Conservation (phyloP, 176 grass and related monocot species). For the Ananas comosus region DNA sequence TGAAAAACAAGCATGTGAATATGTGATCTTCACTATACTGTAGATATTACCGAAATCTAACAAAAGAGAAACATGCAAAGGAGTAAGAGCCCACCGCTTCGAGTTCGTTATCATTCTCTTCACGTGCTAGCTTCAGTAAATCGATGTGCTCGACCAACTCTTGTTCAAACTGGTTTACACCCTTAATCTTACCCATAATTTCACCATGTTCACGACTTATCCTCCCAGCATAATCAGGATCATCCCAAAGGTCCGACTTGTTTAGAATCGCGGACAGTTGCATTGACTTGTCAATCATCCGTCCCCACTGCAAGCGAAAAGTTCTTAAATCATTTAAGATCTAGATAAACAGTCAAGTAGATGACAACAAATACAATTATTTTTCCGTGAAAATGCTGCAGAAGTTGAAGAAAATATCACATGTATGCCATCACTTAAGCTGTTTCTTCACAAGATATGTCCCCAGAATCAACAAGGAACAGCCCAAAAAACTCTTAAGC, state of each 20-base stretch:
- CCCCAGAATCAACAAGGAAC: no score
- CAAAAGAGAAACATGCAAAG: constrained; percentile 8
- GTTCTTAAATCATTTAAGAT: neutral
- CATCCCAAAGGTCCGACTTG: constrained; percentile 84
- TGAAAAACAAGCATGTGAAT: no score
- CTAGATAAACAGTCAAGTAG: no score
- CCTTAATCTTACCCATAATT: constrained; percentile 75
- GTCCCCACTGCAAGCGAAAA: constrained; percentile 61
- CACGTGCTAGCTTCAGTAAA: constrained; percentile 80
- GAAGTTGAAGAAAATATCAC: no score
- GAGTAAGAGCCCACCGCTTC: constrained; percentile 46
- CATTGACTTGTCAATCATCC: constrained; percentile 49
- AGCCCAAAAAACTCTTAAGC: no score
- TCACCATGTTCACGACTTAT: constrained; percentile 82
- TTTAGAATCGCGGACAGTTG: constrained; percentile 61
- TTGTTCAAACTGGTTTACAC: constrained; percentile 61
- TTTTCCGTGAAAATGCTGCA: no score
- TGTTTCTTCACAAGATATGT: no score
- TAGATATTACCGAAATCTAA: neutral
- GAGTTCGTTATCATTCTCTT: constrained; percentile 81
- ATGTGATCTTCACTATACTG: no score
- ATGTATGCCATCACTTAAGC: no score
- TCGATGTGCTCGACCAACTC: constrained; percentile 86
- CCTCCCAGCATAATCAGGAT: constrained; percentile 67
- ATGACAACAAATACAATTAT: no score